Conservation (phyloP, 1,284 basidiomycete genomes). For the Ceratobasidium papillatum region DNA sequence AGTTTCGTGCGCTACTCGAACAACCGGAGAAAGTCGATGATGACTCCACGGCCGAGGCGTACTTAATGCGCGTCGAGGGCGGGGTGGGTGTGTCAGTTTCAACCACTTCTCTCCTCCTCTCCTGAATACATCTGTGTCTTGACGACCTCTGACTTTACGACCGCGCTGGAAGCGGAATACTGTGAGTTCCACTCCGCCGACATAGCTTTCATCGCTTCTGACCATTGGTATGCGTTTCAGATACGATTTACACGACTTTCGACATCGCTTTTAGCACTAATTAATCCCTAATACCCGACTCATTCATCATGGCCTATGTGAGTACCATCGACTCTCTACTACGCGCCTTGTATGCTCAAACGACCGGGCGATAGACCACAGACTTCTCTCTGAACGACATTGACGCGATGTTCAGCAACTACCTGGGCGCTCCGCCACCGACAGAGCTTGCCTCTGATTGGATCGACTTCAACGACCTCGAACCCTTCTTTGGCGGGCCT, state of each 20-base stretch:
- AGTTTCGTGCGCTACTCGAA: conserved; percentile 18
- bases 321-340: background rate
- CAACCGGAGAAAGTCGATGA: conserved; percentile 11
- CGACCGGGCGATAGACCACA: background rate
- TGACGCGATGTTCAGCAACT: background rate
- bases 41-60: conserved; percentile 7
- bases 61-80: conserved; percentile 7
- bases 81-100: conserved; percentile 6
- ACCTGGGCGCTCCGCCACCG: background rate
- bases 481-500: background rate
- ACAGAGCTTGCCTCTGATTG: background rate
- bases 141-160: conserved; percentile 15
- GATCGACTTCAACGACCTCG: background rate
- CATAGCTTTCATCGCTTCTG: background rate
- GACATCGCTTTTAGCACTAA: background rate
- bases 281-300: conserved; percentile 23
- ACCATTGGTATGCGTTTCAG: background rate
- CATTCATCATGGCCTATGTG: conserved; percentile 20
- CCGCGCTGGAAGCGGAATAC: conserved; percentile 38
- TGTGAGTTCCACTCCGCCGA: background rate
- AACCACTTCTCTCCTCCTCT: conserved; percentile 4
- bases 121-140: conserved; percentile 8
- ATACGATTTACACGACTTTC: conserved; percentile 2
- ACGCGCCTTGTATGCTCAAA: background rate
- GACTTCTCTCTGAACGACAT: background rate